These are phyloP conservation scores for Alopecurus myosuroides DNA, from an alignment of 176 grass and related monocot genomes.

Conservation along the genomic window DNA sequence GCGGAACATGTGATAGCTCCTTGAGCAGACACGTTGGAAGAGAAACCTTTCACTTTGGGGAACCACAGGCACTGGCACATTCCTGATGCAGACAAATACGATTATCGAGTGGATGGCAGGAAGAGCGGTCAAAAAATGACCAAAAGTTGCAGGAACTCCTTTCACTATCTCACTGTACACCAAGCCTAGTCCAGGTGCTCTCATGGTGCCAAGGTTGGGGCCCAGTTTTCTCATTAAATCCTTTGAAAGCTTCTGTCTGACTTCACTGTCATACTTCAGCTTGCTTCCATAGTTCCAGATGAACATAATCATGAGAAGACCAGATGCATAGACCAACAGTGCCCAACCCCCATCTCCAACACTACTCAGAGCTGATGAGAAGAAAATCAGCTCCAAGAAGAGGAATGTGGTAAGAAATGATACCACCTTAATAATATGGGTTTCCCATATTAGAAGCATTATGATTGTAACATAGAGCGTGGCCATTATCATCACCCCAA, in stretches of 20 bases:
- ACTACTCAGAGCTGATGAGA: conserved; percentile 85
- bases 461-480: conserved; percentile 85
- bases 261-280: conserved; percentile 92
- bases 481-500: conserved; percentile 95
- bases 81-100: conserved; percentile 93
- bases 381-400: conserved; percentile 73
- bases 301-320: conserved; percentile 67
- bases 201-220: conserved; percentile 84
- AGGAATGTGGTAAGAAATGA: conserved; percentile 67
- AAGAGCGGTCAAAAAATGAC: conserved; percentile 86
- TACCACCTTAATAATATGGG: conserved; percentile 51
- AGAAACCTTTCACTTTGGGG: conserved; percentile 94
- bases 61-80: conserved; percentile 83
- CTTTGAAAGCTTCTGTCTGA: conserved; percentile 82
- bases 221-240: conserved; percentile 86
- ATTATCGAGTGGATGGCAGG: conserved; percentile 97
- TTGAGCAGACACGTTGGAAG: conserved; percentile 84
- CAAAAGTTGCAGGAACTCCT: conserved; percentile 93
- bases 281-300: conserved; percentile 97
- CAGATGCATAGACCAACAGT: conserved; percentile 61
- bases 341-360: conserved; percentile 91
- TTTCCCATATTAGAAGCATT: conserved; percentile 99
- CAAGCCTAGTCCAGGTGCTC: conserved; percentile 90
- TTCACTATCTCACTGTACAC: conserved; percentile 84
- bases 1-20: conserved; percentile 88